These are phyloP conservation scores for Alternaria longipes DNA, from an alignment of 2,329 filamentous ascomycete species.

Conservation along the genomic window DNA sequence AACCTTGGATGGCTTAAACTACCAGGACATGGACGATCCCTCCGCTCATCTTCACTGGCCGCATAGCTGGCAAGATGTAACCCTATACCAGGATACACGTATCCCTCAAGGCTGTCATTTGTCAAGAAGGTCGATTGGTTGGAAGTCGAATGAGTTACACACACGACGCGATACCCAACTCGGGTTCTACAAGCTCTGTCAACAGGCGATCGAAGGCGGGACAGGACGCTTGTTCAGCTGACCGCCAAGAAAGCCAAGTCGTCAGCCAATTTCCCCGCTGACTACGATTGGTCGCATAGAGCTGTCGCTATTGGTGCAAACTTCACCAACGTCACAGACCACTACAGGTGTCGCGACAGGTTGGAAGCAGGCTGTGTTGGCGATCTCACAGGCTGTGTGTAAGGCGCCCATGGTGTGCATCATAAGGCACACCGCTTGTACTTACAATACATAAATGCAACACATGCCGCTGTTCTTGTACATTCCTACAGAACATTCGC, in stretches of 20 bases:
- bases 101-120: neutral
- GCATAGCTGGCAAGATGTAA: neutral
- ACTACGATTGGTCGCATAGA: constrained; percentile 17
- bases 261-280: constrained; percentile 19
- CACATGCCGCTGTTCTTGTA: neutral
- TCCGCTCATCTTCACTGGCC: neutral
- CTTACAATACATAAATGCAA: constrained; percentile 1
- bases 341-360: constrained; percentile 7
- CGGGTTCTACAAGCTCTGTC: neutral
- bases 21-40: neutral
- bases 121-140: neutral
- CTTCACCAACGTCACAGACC: constrained; percentile 21
- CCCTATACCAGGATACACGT: neutral
- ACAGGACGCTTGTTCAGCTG: constrained; percentile 5
- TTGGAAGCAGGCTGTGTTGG: constrained; percentile 29
- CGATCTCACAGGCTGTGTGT: constrained; percentile 25
- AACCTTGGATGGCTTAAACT: neutral
- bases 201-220: neutral
- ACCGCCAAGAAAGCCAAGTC: constrained; percentile 28
- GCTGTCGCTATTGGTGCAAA: neutral
- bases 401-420: constrained; percentile 5
- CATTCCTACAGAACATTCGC: neutral
- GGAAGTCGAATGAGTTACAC: neutral
- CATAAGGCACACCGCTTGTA: neutral
- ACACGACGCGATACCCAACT: neutral